Evolutionary conservation across 352 stramenopile species (phyloP).

Genomic region (Achlya hypogyna): DNA sequence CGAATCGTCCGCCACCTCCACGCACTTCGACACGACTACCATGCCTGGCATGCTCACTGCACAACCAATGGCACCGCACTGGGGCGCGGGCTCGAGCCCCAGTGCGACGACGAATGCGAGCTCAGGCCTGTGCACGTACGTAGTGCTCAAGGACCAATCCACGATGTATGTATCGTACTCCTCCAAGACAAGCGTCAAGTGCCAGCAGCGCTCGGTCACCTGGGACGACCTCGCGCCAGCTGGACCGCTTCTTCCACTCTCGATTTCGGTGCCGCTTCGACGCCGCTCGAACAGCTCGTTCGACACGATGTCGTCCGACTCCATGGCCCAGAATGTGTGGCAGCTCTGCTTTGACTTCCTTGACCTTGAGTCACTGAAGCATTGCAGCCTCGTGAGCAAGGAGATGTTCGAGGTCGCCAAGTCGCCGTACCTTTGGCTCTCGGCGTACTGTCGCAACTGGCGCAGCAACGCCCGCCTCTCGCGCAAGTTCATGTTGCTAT

Average conservation of each 20-base stretch:
- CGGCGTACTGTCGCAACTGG: constrained; percentile 59
- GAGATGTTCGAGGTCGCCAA: constrained; percentile 42
- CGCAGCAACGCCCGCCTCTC: constrained; percentile 25
- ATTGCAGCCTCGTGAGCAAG: constrained; percentile 35
- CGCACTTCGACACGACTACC: neutral
- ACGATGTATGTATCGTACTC: constrained; percentile 10
- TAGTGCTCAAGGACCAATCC: neutral
- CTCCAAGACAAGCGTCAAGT: neutral
- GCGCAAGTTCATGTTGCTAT: constrained; percentile 29
- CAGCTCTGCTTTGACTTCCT: constrained; percentile 75
- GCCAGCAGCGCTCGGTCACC: neutral
- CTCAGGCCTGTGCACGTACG: neutral
- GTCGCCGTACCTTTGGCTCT: constrained; percentile 40
- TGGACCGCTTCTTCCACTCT: neutral
- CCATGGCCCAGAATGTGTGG: constrained; percentile 40
- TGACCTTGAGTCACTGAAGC: constrained; percentile 37
- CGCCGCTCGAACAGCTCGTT: neutral
- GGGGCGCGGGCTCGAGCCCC: neutral
- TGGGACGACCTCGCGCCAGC: neutral
- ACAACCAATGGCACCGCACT: constrained; percentile 3
- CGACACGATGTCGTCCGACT: constrained; percentile 21
- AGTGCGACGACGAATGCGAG: neutral
- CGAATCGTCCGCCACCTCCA: neutral
- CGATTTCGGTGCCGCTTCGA: neutral
- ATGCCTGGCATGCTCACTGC: neutral